Evolutionary conservation across 805 yeast species (phyloP), one percentile per base, ranked within the genome.

Genomic region (Metschnikowia peoriensis): DNA sequence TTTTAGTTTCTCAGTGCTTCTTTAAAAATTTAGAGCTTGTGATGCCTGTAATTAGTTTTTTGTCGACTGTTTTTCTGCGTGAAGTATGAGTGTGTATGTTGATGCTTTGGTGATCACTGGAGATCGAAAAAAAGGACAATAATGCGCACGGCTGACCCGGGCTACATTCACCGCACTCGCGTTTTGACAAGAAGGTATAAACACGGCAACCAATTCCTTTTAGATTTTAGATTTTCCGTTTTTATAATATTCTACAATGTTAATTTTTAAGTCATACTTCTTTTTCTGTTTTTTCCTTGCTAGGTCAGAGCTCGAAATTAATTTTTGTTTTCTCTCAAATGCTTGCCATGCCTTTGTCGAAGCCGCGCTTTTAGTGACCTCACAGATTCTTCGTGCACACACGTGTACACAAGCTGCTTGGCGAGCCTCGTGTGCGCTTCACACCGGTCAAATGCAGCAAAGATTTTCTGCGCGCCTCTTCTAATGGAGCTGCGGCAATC

Each of bases 141-240:
- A 40, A 15, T 28, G 43, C 35, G 35, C 43, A 40, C 43, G 43
- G 43, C 43, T 40, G 43, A 22, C 28, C 43, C 43, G 14, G 43
- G 43, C 29, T 32, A 10, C 35, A 12, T 32, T 32, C 35, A 32
- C 35, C 14, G 14, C 3, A 32, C 35, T 32, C 35, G 35, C 14
- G 35, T 12, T 12, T 32, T 32, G 35, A 6, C 35, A 10, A 32
- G 14, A 12, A 32, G 35, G 14, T 3, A 32, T 4, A 32, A 32
- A 3, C 35, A 12, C 35, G 35, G 12, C 6, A 10, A 10, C 6
- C 2, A 10, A 12, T 32, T 32, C 10, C 14, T 32, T 32, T 32
- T 32, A 2, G 3, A 8, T 8, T 29, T 8, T 29, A 10, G 10
- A 6, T 32, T 32, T 32, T 12, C 3, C 14, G 35, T 32, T 32